Percentiles rank a stretch among this genome's conserved stretches.
Evolutionary conservation across 208 protist genomes (phyloP).

Genomic region (Jaenimonas drosophilae): DNA sequence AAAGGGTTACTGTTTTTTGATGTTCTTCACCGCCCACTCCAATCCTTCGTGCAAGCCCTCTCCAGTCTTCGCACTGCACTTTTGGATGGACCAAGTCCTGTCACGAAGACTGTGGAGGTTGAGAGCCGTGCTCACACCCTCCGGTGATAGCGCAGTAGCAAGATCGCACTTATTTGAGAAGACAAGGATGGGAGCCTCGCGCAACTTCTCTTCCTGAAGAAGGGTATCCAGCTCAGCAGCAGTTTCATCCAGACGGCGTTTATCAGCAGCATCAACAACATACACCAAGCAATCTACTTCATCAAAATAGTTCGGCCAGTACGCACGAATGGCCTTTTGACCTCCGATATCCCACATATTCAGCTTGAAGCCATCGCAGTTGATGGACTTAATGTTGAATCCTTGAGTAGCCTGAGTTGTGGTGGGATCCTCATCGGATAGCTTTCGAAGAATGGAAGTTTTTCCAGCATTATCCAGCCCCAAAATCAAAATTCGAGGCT

Average conservation of each 20-base stretch:
- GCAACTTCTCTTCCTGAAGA: slow-evolving; percentile 93
- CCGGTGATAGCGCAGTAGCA: slow-evolving; percentile 72
- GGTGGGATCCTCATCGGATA: slow-evolving; percentile 93
- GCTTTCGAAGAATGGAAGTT: slow-evolving; percentile 95
- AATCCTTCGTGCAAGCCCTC: slow-evolving; percentile 83
- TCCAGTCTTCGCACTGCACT: slow-evolving; percentile 88
- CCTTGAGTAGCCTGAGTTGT: slow-evolving; percentile 96
- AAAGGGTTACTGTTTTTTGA: slow-evolving; percentile 51
- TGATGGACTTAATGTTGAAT: slow-evolving; percentile 98
- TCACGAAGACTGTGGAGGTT: slow-evolving; percentile 83
- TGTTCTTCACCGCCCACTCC: slow-evolving; percentile 82
- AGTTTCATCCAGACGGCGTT: slow-evolving; percentile 91
- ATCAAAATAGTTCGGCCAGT: slow-evolving; percentile 98
- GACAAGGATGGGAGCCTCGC: slow-evolving; percentile 91
- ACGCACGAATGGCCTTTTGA: slow-evolving; percentile 95
- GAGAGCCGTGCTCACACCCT: slow-evolving; percentile 77
- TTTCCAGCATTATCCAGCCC: slow-evolving; percentile 98
- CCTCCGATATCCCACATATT: slow-evolving; percentile 99
- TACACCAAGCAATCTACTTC: slow-evolving; percentile 95
- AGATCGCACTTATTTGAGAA: slow-evolving; percentile 98
- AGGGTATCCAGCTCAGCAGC: slow-evolving; percentile 88
- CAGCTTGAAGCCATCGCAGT: slow-evolving; percentile 94
- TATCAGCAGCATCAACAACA: slow-evolving; percentile 94
- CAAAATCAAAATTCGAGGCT: slow-evolving; percentile 94
- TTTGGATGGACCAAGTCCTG: slow-evolving; percentile 87